These are phyloP conservation scores for Capronia epimyces DNA, from an alignment of 2,329 filamentous ascomycete genomes.

Conservation along the genomic window DNA sequence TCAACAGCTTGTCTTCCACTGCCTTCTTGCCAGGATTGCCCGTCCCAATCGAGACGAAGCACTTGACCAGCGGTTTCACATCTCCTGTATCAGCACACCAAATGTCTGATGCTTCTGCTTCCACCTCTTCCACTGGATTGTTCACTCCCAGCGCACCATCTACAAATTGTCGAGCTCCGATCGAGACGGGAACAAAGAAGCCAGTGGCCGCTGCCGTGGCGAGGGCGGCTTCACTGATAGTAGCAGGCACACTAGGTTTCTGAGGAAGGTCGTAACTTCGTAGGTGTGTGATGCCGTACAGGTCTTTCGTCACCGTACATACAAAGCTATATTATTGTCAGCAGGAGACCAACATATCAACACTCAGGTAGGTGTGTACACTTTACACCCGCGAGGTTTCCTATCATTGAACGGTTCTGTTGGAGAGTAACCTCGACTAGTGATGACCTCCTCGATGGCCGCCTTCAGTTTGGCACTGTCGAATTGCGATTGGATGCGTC, in stretches of 20 bases:
- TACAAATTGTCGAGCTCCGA: slow-evolving; percentile 38
- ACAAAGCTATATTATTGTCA: slow-evolving; percentile 24
- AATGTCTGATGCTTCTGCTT: slow-evolving; percentile 38
- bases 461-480: slow-evolving; percentile 29
- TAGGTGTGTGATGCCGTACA: slow-evolving; percentile 25
- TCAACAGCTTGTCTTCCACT: slow-evolving; percentile 29
- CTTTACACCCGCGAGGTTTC: background rate
- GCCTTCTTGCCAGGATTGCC: slow-evolving; percentile 33
- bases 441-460: slow-evolving; percentile 28
- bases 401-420: background rate
- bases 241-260: slow-evolving; percentile 14
- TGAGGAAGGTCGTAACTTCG: slow-evolving; percentile 28
- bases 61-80: slow-evolving; percentile 33
- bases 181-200: slow-evolving; percentile 40
- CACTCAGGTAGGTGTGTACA: background rate
- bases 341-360: background rate
- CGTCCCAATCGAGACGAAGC: slow-evolving; percentile 41
- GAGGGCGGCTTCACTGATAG: slow-evolving; percentile 42
- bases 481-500: slow-evolving; percentile 21
- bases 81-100: slow-evolving; percentile 32
- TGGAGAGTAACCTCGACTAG: background rate
- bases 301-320: slow-evolving; percentile 17
- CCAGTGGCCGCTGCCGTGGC: slow-evolving; percentile 42
- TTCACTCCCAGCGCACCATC: slow-evolving; percentile 44
- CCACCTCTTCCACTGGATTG: slow-evolving; percentile 44